These are phyloP conservation scores for Elsinoe arachidis DNA, from an alignment of 2,329 filamentous ascomycete genomes.

Conservation along the genomic window DNA sequence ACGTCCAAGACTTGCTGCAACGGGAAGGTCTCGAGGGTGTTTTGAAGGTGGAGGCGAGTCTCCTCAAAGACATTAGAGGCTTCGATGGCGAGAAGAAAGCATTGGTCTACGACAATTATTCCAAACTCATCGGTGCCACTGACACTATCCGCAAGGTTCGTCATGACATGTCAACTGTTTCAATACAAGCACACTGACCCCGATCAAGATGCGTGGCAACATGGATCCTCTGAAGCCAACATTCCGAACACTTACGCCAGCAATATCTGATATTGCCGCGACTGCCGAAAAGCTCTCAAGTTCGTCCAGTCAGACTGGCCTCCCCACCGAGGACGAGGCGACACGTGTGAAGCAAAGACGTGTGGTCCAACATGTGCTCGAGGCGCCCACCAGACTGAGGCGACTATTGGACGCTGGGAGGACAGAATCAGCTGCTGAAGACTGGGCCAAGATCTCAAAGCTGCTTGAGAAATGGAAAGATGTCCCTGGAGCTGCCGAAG, in stretches of 20 bases:
- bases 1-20: conserved; percentile 54
- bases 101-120: conserved; percentile 96
- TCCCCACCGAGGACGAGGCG: conserved; percentile 7
- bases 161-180: background rate
- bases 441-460: conserved; percentile 37
- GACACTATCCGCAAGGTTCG: conserved; percentile 72
- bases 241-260: conserved; percentile 62
- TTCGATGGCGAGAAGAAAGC: conserved; percentile 95
- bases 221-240: conserved; percentile 73
- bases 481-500: conserved; percentile 35
- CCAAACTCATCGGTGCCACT: conserved; percentile 90
- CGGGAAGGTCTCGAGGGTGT: conserved; percentile 59
- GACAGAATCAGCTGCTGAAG: conserved; percentile 49
- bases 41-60: conserved; percentile 58
- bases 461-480: conserved; percentile 37
- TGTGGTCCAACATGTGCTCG: conserved; percentile 55
- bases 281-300: conserved; percentile 40
- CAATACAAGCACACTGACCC: background rate
- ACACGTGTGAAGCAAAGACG: conserved; percentile 41
- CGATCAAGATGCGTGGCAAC: conserved; percentile 60
- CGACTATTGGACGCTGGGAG: conserved; percentile 51
- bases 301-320: conserved; percentile 22
- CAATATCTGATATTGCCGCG: conserved; percentile 65
- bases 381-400: conserved; percentile 51
- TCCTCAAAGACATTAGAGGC: conserved; percentile 71